Conservation (phyloP, 2,329 filamentous ascomycete genomes). For the Phaeoacremonium minimum region DNA sequence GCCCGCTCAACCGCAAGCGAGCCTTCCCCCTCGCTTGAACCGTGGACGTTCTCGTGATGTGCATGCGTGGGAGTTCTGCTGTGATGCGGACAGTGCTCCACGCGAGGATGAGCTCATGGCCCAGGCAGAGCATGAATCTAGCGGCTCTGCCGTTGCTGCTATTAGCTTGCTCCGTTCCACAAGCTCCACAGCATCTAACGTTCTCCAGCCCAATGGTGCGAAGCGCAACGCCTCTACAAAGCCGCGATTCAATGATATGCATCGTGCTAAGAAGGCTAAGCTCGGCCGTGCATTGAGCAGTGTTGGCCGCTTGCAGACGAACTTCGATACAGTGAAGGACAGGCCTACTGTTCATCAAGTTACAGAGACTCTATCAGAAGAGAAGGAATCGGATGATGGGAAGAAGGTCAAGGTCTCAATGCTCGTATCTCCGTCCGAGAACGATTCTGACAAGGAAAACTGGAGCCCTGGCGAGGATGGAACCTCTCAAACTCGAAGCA, state of each 20-base stretch:
- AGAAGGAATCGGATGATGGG: conserved; percentile 27
- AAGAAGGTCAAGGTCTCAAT: conserved; percentile 37
- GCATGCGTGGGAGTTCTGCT: conserved; percentile 87
- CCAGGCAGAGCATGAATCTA: conserved; percentile 73
- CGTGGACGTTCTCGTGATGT: conserved; percentile 81
- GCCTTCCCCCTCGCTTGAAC: conserved; percentile 49
- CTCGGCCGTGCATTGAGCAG: conserved; percentile 59
- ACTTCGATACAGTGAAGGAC: conserved; percentile 16
- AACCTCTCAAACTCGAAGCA: conserved; percentile 21
- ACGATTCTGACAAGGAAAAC: conserved; percentile 95
- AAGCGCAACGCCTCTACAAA: conserved; percentile 58
- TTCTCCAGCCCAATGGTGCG: conserved; percentile 50
- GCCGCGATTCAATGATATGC: conserved; percentile 17
- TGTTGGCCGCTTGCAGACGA: conserved; percentile 53
- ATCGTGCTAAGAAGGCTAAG: conserved; percentile 57
- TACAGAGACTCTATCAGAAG: no score
- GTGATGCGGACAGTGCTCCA: conserved; percentile 71
- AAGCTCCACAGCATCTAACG: conserved; percentile 44
- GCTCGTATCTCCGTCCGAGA: conserved; percentile 40
- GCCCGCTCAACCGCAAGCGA: conserved; percentile 6
- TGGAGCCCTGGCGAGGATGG: conserved; percentile 59
- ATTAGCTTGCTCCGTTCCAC: conserved; percentile 77
- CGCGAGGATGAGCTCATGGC: conserved; percentile 72
- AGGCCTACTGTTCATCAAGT: conserved; percentile 28
- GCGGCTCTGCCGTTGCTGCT: conserved; percentile 73